Evolutionary conservation across 176 grass and related monocot genomes (phyloP).

Genomic region (Zea luxurians): DNA sequence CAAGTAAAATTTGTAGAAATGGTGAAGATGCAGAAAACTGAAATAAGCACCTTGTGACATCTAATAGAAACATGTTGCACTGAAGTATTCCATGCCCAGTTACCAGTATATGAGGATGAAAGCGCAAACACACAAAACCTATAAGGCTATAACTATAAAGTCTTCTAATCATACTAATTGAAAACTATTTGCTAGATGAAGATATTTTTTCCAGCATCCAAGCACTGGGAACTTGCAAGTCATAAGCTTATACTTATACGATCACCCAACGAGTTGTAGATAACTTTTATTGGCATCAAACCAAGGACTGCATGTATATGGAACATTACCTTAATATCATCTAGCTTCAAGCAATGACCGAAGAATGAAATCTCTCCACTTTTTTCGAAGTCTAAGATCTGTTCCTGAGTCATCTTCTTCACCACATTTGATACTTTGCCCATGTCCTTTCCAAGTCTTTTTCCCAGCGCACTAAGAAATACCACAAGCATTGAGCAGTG

Average conservation of each 20-base stretch:
- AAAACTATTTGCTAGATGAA: slow-evolving; percentile 29
- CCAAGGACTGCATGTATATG: slow-evolving; percentile 16
- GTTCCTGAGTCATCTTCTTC: slow-evolving; percentile 88
- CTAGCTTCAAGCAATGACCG: slow-evolving; percentile 81
- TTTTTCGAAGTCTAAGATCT: slow-evolving; percentile 85
- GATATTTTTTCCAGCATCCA: neutral
- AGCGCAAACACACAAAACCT: neutral
- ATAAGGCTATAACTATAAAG: neutral
- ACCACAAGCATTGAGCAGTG: slow-evolving; percentile 31
- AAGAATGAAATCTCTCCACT: slow-evolving; percentile 66
- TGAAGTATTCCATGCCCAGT: neutral
- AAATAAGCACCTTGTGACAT: slow-evolving; percentile 18
- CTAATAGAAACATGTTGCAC: neutral
- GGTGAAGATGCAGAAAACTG: slow-evolving; percentile 21
- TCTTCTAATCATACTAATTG: slow-evolving; percentile 22
- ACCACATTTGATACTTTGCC: slow-evolving; percentile 78
- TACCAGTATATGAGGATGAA: neutral
- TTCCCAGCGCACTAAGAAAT: slow-evolving; percentile 68
- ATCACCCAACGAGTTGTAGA: neutral
- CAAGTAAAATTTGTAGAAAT: slow-evolving; percentile 35
- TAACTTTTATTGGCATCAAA: slow-evolving; percentile 10
- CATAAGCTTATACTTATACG: too few relatives aligned
- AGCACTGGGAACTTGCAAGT: neutral
- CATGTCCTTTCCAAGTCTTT: slow-evolving; percentile 93
- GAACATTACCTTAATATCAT: slow-evolving; percentile 83